Evolutionary conservation across 306 rosid genomes (phyloP).

Genomic region (Sesbania bispinosa): DNA sequence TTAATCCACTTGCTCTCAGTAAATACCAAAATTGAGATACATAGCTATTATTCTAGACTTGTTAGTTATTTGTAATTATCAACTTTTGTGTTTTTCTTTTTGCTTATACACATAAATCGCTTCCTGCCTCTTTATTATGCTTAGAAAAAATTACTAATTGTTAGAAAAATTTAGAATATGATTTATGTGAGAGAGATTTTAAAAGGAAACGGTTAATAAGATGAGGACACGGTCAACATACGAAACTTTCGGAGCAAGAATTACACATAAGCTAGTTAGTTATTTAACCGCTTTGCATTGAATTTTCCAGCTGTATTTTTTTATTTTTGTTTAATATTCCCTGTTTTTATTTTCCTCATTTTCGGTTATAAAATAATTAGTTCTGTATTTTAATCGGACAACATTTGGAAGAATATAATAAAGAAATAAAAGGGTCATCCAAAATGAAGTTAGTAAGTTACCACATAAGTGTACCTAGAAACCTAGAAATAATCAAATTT

Average conservation of each 20-base stretch:
- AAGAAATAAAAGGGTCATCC: too few relatives aligned
- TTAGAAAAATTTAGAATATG: neutral
- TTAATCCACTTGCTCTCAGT: too few relatives aligned
- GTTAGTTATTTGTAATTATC: too few relatives aligned
- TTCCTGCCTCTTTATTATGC: neutral
- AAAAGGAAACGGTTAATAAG: conserved; percentile 22
- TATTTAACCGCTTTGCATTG: neutral
- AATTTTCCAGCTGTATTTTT: neutral
- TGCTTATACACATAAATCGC: neutral
- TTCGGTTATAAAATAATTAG: neutral
- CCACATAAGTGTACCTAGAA: too few relatives aligned
- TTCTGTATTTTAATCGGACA: neutral
- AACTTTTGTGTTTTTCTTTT: neutral
- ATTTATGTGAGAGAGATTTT: neutral
- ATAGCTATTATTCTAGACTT: too few relatives aligned
- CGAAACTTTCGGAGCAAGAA: conserved; percentile 10
- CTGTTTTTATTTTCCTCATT: neutral
- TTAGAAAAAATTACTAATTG: neutral
- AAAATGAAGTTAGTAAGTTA: too few relatives aligned
- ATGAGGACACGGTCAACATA: conserved; percentile 10
- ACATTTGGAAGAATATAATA: neutral
- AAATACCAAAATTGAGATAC: too few relatives aligned
- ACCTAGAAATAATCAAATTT: too few relatives aligned
- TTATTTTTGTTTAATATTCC: neutral
- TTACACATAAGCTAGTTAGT: neutral